Base-by-base conservation (phyloP, 257 asterid species). In the Nicotiana attenuata region DNA sequence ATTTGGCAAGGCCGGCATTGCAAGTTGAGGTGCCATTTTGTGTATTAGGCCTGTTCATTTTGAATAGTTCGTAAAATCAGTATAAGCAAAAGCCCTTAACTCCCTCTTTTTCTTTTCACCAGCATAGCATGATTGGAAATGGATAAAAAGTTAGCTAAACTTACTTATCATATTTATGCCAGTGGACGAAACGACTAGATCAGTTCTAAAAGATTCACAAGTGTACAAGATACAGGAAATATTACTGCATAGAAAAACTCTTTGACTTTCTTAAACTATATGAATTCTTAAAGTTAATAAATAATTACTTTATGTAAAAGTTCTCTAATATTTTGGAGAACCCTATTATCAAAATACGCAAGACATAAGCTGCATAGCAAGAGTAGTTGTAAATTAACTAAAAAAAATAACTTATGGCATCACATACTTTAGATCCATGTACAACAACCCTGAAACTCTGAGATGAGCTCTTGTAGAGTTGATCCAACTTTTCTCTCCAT, bases 401-500 rank as follows among this genome's bases (percentile, higher is more conserved):
- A 77, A n/a, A 83, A 84, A 61, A 73, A 53, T 68, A 83, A 47
- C 64, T 75, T 57, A 84, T 81, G 84, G 65, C 80, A 83, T 56
- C 16, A 82, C 92, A 57, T 92, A 93, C 98, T 83, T 96, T 96
- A 87, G 98, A 96, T 83, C 98, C 99, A 85, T 94, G 98, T 56
- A 96, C 97, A 81, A 96, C 98, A 78, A 94, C 99, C 82, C 98
- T 95, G 83, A 96, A 94, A 90, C 93, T 93, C 89, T 93, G 98
- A 33, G 99, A 94, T 79, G 99, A 96, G 89, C 96, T 96, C 91
- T 94, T 96, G 89, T 94, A 96, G 81, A 96, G 97, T 88, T 96
- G 99, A 86, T 96, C 99, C 92, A 96, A 86, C 87, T 94, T 96
- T 85, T 96, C 99, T 86, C 98, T 94, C 99, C 98, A 94, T 53